Evolutionary conservation across 2,329 filamentous ascomycete species (phyloP), one percentile per base, ranked within the genome.

Genomic region (Cadophora sp.): DNA sequence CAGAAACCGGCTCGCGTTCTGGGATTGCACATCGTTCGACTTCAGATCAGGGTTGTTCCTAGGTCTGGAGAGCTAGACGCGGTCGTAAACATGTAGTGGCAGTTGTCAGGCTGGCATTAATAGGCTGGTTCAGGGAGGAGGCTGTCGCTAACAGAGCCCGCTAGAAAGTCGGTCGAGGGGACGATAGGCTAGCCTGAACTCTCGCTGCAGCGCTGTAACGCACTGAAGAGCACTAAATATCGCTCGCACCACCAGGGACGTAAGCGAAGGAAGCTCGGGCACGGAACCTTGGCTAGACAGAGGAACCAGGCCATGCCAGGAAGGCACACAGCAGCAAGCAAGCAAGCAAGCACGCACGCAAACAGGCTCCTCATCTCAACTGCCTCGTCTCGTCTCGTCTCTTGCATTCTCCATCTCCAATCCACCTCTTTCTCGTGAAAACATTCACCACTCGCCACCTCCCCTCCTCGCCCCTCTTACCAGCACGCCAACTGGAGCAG

Each of bases 331-430:
- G 26, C 31, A 43, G 51, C 26, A 56, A 29, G 19, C 29, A 37
- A n/a, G 53, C 19, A 22, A 22, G 43, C 43, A 6, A n/a, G n/a
- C 43, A 43, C 3, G 37, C 37, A 22, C 7, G 43, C 43, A 48
- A 34, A 29, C 53, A 60, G 50, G 50, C 27, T 60, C 56, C 37
- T 46, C 56, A 43, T 43, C 37, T 40, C 22, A 34, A 29, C 29
- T 29, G 53, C 29, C 43, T 31, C 50, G 27, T 55, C 50, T 60
- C 22, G n/a, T 60, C 37, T 60, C 37, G 37, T 60, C 22, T 34
- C 37, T 40, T n/a, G 3, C 40, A 27, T 60, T 60, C 53, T 56
- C 31, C 48, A 67, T 53, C 62, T 62, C 59, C 31, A 59, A 50
- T 62, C 55, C 60, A 37, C 24, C 50, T 53, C 43, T 34, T 58